Conservation (phyloP, 1,284 basidiomycete species). For the Xerocomus amazonicus region DNA sequence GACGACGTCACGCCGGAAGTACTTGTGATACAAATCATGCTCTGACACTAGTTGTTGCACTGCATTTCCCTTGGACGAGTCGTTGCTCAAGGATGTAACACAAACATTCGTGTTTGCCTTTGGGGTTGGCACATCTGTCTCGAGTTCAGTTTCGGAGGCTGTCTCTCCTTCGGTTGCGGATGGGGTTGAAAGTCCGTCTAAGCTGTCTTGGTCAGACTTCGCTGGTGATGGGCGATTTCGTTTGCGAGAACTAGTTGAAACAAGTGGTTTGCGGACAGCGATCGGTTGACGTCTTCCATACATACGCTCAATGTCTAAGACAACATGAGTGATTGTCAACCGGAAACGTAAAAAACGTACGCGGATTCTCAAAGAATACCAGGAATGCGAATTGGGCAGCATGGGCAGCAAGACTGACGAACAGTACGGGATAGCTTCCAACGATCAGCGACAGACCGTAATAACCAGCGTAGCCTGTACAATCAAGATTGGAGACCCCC, state of each 20-base stretch:
- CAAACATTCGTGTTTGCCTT: slow-evolving; percentile 2
- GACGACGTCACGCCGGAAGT: slow-evolving; percentile 87
- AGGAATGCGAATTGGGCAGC: slow-evolving; percentile 95
- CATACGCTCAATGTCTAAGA: slow-evolving; percentile 83
- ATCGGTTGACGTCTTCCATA: slow-evolving; percentile 88
- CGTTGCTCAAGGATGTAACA: slow-evolving; percentile 1
- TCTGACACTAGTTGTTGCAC: slow-evolving; percentile 48
- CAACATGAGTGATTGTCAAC: slow-evolving; percentile 1
- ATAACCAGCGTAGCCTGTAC: slow-evolving; percentile 85
- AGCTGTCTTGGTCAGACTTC: slow-evolving; percentile 4
- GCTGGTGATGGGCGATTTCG: slow-evolving; percentile 2
- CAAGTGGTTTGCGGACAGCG: slow-evolving; percentile 74
- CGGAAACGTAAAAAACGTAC: slow-evolving; percentile 45
- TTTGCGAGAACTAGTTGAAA: slow-evolving; percentile 17
- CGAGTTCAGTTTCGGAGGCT: slow-evolving; percentile 61
- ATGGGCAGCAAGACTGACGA: slow-evolving; percentile 90
- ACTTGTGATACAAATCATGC: slow-evolving; percentile 87
- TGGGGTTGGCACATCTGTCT: slow-evolving; percentile 44
- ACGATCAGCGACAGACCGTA: slow-evolving; percentile 92
- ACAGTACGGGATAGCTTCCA: slow-evolving; percentile 89
- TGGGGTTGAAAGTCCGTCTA: slow-evolving; percentile 47
- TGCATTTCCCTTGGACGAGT: slow-evolving; percentile 5
- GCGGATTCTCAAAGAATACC: slow-evolving; percentile 96
- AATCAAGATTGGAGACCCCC: not conserved
- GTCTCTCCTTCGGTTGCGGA: slow-evolving; percentile 70